Percentiles rank a stretch among this genome's conserved stretches.
These are phyloP conservation scores for Conringia planisiliqua DNA, from an alignment of 345 rosid genomes.

Conservation along the genomic window DNA sequence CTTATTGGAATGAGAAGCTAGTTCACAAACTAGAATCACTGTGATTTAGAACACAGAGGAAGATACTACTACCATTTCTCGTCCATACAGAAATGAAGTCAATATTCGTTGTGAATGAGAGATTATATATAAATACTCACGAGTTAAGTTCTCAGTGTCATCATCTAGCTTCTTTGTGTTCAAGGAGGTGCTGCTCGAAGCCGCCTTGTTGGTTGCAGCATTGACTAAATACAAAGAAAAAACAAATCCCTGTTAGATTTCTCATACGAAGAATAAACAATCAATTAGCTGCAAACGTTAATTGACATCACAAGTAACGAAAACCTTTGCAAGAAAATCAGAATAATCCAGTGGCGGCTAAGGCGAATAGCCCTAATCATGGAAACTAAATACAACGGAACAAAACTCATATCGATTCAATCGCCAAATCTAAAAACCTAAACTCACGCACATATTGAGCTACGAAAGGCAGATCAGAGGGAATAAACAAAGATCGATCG, in stretches of 20 bases:
- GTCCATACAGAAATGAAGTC: not conserved
- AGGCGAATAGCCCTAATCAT: not conserved
- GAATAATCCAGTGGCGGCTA: not conserved
- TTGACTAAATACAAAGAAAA: conserved; percentile 41
- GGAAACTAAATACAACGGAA: not conserved
- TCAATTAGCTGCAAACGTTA: not conserved
- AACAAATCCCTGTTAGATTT: not conserved
- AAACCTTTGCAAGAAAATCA: not conserved
- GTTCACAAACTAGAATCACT: not conserved
- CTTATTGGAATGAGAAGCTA: not conserved
- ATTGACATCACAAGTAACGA: not conserved
- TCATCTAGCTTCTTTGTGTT: conserved; percentile 98
- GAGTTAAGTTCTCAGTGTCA: conserved; percentile 88
- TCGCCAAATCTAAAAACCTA: not conserved
- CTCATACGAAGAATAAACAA: not conserved
- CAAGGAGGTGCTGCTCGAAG: conserved; percentile 84
- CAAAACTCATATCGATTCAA: not conserved
- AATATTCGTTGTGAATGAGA: not conserved
- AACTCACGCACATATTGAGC: not conserved
- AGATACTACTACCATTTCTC: not conserved
- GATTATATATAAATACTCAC: conserved; percentile 46
- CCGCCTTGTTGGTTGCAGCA: conserved; percentile 91
- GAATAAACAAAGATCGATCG: not conserved
- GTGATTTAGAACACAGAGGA: not conserved
- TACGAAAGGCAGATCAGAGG: not conserved